phyloP scores from a whole-genome alignment of 73 alveolate species.

The Symbiodinium pilosum region DNA sequence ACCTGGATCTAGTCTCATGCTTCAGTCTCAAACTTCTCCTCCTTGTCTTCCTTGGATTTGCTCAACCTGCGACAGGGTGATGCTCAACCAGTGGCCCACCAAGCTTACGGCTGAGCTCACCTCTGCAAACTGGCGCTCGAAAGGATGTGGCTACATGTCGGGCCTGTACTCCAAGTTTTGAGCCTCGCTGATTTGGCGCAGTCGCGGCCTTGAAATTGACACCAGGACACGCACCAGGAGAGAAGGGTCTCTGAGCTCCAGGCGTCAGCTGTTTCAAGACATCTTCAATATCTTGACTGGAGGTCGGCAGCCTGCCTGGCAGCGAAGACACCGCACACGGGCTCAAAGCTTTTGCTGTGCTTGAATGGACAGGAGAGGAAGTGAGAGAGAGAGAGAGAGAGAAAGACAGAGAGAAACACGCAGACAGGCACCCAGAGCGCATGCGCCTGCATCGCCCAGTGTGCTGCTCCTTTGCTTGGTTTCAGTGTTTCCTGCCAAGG shows the following conservation, averaged over 20 bases:
- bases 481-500: background rate
- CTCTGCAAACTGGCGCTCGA: background rate
- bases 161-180: conserved; percentile 86
- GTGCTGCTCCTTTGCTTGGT: background rate
- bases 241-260: background rate
- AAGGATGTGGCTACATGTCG: too few relatives aligned
- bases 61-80: conserved; percentile 25
- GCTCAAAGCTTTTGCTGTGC: too few relatives aligned
- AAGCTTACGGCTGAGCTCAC: background rate
- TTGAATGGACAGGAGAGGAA: too few relatives aligned
- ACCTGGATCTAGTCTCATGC: background rate
- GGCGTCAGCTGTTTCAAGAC: conserved; percentile 54
- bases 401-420: too few relatives aligned
- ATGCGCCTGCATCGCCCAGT: background rate
- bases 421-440: too few relatives aligned
- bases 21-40: conserved; percentile 65
- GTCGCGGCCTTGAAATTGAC: conserved; percentile 72
- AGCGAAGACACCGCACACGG: too few relatives aligned
- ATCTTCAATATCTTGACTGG: conserved; percentile 54
- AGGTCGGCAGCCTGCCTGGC: background rate
- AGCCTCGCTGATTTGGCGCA: conserved; percentile 83
- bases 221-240: background rate
- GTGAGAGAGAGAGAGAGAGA: too few relatives aligned
- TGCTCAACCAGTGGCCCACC: too few relatives aligned
- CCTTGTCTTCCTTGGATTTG: conserved; percentile 89